Conservation (phyloP, 176 grass and related monocot species). For the Carex cristatella region DNA sequence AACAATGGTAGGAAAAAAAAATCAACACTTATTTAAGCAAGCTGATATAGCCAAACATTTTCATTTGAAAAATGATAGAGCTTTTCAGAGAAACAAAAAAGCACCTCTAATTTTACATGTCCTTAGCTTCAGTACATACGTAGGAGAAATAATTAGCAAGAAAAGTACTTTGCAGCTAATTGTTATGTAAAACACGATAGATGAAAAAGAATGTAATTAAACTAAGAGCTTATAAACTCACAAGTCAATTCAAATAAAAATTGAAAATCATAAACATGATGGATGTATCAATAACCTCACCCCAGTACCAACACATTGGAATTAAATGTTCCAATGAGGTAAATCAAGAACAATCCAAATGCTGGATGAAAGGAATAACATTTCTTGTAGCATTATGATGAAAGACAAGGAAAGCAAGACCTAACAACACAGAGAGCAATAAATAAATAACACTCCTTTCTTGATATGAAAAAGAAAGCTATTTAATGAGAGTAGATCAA, state of each 20-base stretch:
- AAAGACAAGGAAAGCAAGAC: no score
- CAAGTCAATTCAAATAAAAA: neutral
- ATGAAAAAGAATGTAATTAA: neutral
- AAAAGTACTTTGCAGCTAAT: neutral
- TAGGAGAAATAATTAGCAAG: neutral
- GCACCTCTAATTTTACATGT: no score
- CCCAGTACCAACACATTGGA: no score
- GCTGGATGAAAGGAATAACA: neutral
- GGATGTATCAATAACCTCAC: no score
- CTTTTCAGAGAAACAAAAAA: no score
- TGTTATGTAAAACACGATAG: neutral
- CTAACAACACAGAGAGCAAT: no score
- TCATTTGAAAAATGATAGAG: neutral
- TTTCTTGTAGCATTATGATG: neutral
- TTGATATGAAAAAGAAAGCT: no score
- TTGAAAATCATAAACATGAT: neutral
- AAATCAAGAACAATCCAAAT: neutral
- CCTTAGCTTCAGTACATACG: neutral
- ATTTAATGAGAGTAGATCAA: no score
- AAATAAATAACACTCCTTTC: no score
- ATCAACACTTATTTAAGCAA: neutral
- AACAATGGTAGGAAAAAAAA: no score
- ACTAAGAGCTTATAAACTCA: neutral
- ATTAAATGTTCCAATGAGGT: neutral
- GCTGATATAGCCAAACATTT: neutral